Evolutionary conservation across 2,329 filamentous ascomycete species (phyloP), one percentile per base, ranked within the genome.

Genomic region (Aspergillus floridensis): DNA sequence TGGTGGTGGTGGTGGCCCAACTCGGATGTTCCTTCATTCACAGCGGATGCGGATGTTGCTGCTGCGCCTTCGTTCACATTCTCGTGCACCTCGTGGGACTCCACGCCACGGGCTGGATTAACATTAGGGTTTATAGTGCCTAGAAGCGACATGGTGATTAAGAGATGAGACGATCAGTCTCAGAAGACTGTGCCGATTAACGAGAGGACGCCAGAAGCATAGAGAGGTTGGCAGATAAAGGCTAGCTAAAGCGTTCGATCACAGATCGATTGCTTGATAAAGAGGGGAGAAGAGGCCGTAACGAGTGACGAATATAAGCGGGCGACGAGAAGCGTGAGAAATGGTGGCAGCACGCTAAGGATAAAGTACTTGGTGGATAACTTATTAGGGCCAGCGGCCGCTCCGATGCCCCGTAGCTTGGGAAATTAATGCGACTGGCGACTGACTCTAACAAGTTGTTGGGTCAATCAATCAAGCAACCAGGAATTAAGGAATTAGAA

Each of bases 61-160:
- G 53, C 53, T 12, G 52, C 41, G 24, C 50, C 55, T 31, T 63
- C 59, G 10, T 62, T 52, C 14, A 64, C 61, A 14, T 49, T 38
- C 6, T 61, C 62, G 6, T 60, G 59, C 6, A 56, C 60, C 10
- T 60, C 62, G 6, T 59, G 59, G 21, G 59, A 60, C 24, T 53
- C 56, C 3, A 68, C 61, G 4, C 51, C 48, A n/a, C 56, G 66
- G 3, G 61, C 50, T 14, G 67, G 66, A 57, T 63, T 59, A 26
- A 70, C 14, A 61, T 71, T 72, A 47, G 71, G 60, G 58, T 74
- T 74, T 29, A 74, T 57, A 5, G 70, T 73, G 63, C 72, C 72
- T 48, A 74, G 53, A 35, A 74, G 66, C 61, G 72, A 74, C 72
- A 74, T 74, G 61, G 59, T 68, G 65, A 58, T 53, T 58, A 46